These are phyloP conservation scores for Dothistroma septosporum DNA, from an alignment of 2,329 filamentous ascomycete genomes.

Conservation along the genomic window DNA sequence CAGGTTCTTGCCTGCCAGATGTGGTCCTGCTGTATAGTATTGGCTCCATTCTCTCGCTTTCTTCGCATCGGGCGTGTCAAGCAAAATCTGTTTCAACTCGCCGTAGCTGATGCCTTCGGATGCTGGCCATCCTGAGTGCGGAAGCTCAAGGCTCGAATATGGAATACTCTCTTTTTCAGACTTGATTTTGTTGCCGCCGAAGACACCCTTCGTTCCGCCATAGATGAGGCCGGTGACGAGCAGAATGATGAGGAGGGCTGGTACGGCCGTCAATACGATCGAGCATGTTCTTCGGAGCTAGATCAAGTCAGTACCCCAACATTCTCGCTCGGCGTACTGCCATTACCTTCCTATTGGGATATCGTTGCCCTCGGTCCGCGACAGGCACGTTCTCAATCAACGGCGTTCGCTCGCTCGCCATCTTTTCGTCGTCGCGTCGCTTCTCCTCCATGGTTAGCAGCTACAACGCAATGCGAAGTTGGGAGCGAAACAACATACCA, in stretches of 20 bases:
- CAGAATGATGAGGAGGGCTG: slow-evolving; percentile 38
- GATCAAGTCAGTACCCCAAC: slow-evolving; percentile 1
- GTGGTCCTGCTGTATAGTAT: slow-evolving; percentile 50
- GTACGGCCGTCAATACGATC: slow-evolving; percentile 45
- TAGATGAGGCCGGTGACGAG: slow-evolving; percentile 39
- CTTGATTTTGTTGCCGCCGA: slow-evolving; percentile 33
- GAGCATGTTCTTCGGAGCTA: slow-evolving; percentile 62
- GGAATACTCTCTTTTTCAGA: slow-evolving; percentile 14
- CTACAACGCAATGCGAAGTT: background rate
- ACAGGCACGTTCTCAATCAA: slow-evolving; percentile 62
- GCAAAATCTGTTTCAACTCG: slow-evolving; percentile 53
- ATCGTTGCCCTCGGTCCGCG: slow-evolving; percentile 51
- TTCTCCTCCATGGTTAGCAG: slow-evolving; percentile 20
- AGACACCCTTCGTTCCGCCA: slow-evolving; percentile 30
- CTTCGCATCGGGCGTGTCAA: slow-evolving; percentile 51
- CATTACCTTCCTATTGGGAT: slow-evolving; percentile 38
- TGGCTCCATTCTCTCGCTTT: slow-evolving; percentile 49
- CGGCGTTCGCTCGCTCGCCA: slow-evolving; percentile 59
- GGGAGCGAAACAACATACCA: slow-evolving; percentile 5
- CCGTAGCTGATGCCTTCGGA: slow-evolving; percentile 49
- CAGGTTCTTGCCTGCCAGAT: slow-evolving; percentile 50
- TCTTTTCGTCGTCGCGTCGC: slow-evolving; percentile 27
- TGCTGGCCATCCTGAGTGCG: slow-evolving; percentile 39
- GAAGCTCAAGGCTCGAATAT: slow-evolving; percentile 27
- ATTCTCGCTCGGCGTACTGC: background rate